Evolutionary conservation across 768 basidiomycete species (phyloP), one percentile per base, ranked within the genome.

Genomic region (Chalciporus pseudorubinellus): DNA sequence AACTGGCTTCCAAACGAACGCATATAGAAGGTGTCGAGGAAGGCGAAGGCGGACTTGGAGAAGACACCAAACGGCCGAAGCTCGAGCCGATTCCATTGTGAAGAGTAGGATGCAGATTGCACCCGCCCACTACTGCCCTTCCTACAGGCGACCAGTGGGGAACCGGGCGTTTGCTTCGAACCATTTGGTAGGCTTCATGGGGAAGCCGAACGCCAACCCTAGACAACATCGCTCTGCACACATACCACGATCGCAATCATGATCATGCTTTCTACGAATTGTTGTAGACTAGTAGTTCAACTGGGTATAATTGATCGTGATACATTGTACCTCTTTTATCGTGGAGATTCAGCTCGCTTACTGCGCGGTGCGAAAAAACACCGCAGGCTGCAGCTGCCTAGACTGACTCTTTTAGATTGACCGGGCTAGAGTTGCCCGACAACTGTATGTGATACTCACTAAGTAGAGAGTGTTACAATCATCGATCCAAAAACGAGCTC

Each of bases 141-240:
- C 34, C 4, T 16, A 16, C 12, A 16, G 34, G n/a, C 6, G n/a
- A 31, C 31, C 9, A 14, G 10, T 36, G 16, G 10, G n/a, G 31
- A 36, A 8, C 10, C n/a, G 34, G 34, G 34, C 6, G 34, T 36
- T 7, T 36, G 34, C 43, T 31, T 20, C 12, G 9, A 33, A 18
- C 33, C 28, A 52, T 29, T 51, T 31, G 22, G 12, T 20, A 4
- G 14, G 51, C 29, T 31, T 38, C 19, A 62, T 58, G 12, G 55
- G 20, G 26, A 50, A 36, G 33, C 33, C 16, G 33, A n/a, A 7
- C 33, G 6, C 16, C 33, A 34, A 34, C 33, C 16, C 33, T 8
- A 8, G 34, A n/a, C 34, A 7, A 8, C 34, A 36, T 36, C 34
- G 16, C 10, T 36, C 34, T 36, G 34, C 34, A 36, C 3, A 16